phyloP scores from a whole-genome alignment of 352 stramenopile genomes.

The Globisporangium spiculum region DNA sequence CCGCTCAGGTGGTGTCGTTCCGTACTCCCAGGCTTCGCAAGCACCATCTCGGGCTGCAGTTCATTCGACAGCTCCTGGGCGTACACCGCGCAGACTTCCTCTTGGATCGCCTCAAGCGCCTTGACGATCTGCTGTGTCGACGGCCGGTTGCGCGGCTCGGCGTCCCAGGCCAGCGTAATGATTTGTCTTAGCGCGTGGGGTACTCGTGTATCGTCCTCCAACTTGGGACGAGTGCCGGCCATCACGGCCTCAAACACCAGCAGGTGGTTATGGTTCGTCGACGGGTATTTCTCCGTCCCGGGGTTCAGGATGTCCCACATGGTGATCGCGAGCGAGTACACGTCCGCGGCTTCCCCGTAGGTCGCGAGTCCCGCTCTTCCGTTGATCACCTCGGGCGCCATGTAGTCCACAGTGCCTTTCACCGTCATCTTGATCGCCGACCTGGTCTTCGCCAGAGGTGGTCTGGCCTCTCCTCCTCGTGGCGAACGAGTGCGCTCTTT shows the following conservation, averaged over 20 bases:
- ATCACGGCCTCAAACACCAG: constrained; percentile 48
- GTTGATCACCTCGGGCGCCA: constrained; percentile 76
- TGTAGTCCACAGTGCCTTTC: constrained; percentile 68
- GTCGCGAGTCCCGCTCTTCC: constrained; percentile 36
- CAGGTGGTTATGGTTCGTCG: constrained; percentile 47
- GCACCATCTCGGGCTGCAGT: constrained; percentile 12
- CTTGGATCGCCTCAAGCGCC: constrained; percentile 30
- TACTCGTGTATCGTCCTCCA: constrained; percentile 25
- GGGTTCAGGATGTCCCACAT: constrained; percentile 73
- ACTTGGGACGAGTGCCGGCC: constrained; percentile 29
- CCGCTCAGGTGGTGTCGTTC: neutral
- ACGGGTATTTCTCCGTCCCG: constrained; percentile 43
- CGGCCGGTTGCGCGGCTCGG: constrained; percentile 18
- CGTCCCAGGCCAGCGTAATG: constrained; percentile 28
- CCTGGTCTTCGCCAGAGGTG: neutral
- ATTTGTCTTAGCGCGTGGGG: constrained; percentile 26
- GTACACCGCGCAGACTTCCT: constrained; percentile 21
- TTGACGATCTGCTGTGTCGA: constrained; percentile 26
- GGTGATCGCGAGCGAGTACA: constrained; percentile 50
- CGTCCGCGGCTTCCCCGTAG: constrained; percentile 40
- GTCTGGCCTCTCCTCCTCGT: neutral
- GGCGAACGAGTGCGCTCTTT: constrained; percentile 2
- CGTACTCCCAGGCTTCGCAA: neutral
- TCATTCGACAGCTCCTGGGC: constrained; percentile 24
- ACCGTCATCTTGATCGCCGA: constrained; percentile 39